Percentiles rank a stretch among this genome's conserved stretches.
Evolutionary conservation across 129 eudicot genomes (phyloP).

Genomic region (Kitagawia praeruptora): DNA sequence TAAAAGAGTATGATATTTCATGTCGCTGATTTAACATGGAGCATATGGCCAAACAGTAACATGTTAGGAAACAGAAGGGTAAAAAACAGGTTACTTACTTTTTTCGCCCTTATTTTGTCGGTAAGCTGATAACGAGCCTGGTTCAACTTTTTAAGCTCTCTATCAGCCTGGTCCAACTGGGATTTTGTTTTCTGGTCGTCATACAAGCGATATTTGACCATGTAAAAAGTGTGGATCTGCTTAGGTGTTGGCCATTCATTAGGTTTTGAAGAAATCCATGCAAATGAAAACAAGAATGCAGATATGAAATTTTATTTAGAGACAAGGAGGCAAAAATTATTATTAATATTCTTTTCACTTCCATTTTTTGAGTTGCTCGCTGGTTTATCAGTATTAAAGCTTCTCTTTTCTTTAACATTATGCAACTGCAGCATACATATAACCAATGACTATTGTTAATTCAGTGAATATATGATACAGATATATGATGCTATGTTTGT

Average conservation of each 20-base stretch:
- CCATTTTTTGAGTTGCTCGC: no score
- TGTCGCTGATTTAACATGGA: background rate
- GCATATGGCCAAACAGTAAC: background rate
- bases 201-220: conserved; percentile 55
- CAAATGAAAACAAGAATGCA: no score
- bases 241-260: conserved; percentile 82
- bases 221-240: conserved; percentile 51
- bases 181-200: conserved; percentile 68
- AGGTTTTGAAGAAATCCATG: no score
- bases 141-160: conserved; percentile 52
- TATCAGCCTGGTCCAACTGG: conserved; percentile 61
- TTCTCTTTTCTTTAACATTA: no score
- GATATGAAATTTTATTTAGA: no score
- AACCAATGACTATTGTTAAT: no score
- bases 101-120: conserved; percentile 53
- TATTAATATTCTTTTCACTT: no score
- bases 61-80: background rate
- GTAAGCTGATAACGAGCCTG: conserved; percentile 37
- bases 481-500: no score
- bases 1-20: background rate
- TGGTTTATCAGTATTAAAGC: no score
- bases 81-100: conserved; percentile 30
- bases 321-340: no score
- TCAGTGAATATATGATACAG: no score
- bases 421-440: no score